Evolutionary conservation across 176 grass and related monocot species (phyloP), one percentile per base, ranked within the genome.

Genomic region (Carex parvula): DNA sequence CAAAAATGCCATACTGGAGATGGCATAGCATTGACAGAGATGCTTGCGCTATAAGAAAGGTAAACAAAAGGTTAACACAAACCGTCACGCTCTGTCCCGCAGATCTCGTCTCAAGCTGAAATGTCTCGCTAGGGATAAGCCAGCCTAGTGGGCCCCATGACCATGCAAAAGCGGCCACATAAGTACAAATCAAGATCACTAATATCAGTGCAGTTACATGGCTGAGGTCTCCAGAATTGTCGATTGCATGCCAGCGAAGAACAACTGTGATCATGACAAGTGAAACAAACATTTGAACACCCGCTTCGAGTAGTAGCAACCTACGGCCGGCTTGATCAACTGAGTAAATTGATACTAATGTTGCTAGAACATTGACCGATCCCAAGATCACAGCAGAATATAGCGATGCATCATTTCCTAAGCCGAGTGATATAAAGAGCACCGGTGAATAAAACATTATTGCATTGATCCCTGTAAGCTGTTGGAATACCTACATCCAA

Each of bases 361-460:
- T 97, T 2, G 94, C 89, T 4, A 94, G 87, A 69, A 97, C 94
- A 84, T 97, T 94, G 1, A 97, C 94, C 4, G 92, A 91, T 16
- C 94, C 94, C 0, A 89, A 91, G 86, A 97, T 97, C 17, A 87
- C 95, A 1, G 95, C 92, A n/a, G 95, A 87, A 84, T 97, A 97
- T 55, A 97, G 90, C 10, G 92, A 73, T 1, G 95, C 92, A 80
- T 93, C 90, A 72, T 16, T 91, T 89, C 84, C 90, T 89, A 94
- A 97, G 1, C 95, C 95, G 0, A 97, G 86, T 39, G 95, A 94
- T 86, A 84, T 94, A 87, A 97, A 97, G 24, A 97, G 90, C 70
- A 97, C 94, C 7, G 95, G 92, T 13, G 95, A 88, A 89, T 97
- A 97, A 92, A 97, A 97, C 90, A 97, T 91, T 88, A 97, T 97